Percentiles rank a stretch among this genome's conserved stretches.
phyloP scores from a whole-genome alignment of 352 stramenopile species.

The Thalassiosira hispida region DNA sequence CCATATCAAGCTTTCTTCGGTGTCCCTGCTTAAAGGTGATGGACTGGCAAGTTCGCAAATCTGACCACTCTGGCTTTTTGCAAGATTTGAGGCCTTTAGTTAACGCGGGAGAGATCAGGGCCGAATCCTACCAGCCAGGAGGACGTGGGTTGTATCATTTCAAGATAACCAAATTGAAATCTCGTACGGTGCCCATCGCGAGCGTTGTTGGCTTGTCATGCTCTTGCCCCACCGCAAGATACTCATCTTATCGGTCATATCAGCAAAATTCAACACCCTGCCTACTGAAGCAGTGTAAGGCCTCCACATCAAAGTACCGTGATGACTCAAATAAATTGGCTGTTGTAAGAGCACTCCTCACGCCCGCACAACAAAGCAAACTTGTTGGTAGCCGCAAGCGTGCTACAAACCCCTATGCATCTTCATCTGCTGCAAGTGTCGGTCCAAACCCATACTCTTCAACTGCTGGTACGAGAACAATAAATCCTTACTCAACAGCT shows the following conservation, averaged over 20 bases:
- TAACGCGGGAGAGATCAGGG: neutral
- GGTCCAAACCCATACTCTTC: neutral
- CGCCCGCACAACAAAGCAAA: neutral
- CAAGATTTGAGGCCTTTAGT: constrained; percentile 3
- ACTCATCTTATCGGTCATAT: constrained; percentile 5
- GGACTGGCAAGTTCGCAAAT: constrained; percentile 2
- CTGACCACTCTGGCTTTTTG: constrained; percentile 1
- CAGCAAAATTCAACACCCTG: neutral
- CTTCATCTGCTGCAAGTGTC: neutral
- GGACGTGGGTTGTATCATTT: neutral
- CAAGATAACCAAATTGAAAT: constrained; percentile 11
- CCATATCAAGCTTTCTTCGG: constrained; percentile 4
- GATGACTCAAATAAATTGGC: constrained; percentile 8
- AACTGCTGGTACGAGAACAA: neutral
- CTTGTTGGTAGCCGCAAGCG: neutral
- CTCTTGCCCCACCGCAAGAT: neutral
- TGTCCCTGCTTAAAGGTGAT: neutral
- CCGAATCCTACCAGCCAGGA: constrained; percentile 12
- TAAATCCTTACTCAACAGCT: too few species aligned
- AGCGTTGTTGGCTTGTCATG: neutral
- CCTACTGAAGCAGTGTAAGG: constrained; percentile 2
- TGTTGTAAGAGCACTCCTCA: constrained; percentile 6
- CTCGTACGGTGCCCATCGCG: neutral
- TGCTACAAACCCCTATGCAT: neutral
- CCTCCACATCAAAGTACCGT: neutral